Conservation (phyloP, 768 basidiomycete species). For the Antrodiella citrinella region DNA sequence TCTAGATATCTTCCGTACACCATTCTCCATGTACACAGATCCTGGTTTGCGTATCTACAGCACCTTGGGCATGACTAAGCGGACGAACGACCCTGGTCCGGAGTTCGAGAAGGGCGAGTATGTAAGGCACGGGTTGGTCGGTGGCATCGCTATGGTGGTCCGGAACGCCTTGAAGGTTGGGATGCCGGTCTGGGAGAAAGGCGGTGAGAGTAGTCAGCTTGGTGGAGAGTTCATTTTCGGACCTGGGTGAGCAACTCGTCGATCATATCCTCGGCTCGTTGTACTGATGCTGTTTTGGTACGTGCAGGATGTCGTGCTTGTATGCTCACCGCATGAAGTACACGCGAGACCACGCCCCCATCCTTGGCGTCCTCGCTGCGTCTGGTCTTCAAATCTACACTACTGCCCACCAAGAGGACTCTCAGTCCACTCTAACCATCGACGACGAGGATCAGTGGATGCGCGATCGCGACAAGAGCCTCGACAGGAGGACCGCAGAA, state of each 20-base stretch:
- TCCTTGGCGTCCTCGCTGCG: conserved; percentile 56
- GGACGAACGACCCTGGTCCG: conserved; percentile 33
- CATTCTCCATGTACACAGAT: conserved; percentile 75
- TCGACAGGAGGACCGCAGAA: conserved; percentile 25
- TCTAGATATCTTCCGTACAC: conserved; percentile 59
- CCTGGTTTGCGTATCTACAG: conserved; percentile 61
- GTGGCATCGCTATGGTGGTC: conserved; percentile 70
- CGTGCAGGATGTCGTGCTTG: conserved; percentile 47
- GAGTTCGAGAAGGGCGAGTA: conserved; percentile 45
- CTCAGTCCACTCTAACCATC: not conserved
- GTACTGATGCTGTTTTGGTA: not conserved
- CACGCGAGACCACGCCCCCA: conserved; percentile 65
- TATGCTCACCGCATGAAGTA: conserved; percentile 85
- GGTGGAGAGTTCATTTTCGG: conserved; percentile 86
- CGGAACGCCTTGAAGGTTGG: conserved; percentile 60
- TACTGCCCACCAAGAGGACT: conserved; percentile 5
- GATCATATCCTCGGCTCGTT: not conserved
- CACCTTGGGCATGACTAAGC: conserved; percentile 67
- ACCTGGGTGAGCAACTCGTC: conserved; percentile 36
- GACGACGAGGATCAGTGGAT: conserved; percentile 30
- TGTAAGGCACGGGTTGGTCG: conserved; percentile 53
- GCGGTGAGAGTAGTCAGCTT: conserved; percentile 69
- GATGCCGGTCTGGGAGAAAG: conserved; percentile 78
- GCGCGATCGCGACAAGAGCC: conserved; percentile 26
- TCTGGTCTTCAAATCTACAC: conserved; percentile 36